phyloP scores from a whole-genome alignment of 768 basidiomycete species.

The Termitomyces sp. region DNA sequence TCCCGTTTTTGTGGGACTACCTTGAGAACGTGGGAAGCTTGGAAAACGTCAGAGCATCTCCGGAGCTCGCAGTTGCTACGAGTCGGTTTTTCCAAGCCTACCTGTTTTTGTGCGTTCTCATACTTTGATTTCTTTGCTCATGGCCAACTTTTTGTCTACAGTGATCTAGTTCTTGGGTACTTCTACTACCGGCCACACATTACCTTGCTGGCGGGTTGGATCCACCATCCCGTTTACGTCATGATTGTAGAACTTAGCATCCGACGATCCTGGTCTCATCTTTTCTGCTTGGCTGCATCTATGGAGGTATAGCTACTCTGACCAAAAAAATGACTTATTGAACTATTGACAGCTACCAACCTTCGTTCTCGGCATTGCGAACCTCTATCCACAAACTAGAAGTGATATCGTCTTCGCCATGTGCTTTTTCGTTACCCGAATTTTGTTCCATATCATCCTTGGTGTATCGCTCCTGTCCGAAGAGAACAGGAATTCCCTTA shows the following conservation, averaged over 20 bases:
- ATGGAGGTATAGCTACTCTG: constrained; percentile 37
- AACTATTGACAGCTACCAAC: constrained; percentile 43
- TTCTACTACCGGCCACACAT: constrained; percentile 37
- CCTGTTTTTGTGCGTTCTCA: neutral
- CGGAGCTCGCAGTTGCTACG: neutral
- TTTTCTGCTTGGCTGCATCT: constrained; percentile 37
- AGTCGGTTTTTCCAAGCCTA: constrained; percentile 1
- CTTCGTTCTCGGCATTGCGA: constrained; percentile 42
- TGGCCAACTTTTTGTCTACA: constrained; percentile 10
- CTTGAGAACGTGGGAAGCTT: neutral
- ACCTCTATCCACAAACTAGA: constrained; percentile 36
- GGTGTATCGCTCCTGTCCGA: constrained; percentile 22
- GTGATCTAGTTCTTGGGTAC: constrained; percentile 42
- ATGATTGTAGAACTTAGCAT: constrained; percentile 21
- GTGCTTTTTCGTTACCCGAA: constrained; percentile 46
- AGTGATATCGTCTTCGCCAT: constrained; percentile 45
- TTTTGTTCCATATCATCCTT: constrained; percentile 37
- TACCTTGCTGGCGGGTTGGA: constrained; percentile 7
- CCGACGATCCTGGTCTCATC: constrained; percentile 16
- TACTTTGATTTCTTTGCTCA: neutral
- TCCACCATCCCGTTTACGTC: constrained; percentile 8
- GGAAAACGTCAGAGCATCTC: neutral
- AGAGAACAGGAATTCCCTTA: constrained; percentile 22
- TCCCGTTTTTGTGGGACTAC: constrained; percentile 2
- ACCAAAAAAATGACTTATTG: constrained; percentile 5